Evolutionary conservation across 2,329 filamentous ascomycete genomes (phyloP).

Genomic region (Aspergillus sergii): DNA sequence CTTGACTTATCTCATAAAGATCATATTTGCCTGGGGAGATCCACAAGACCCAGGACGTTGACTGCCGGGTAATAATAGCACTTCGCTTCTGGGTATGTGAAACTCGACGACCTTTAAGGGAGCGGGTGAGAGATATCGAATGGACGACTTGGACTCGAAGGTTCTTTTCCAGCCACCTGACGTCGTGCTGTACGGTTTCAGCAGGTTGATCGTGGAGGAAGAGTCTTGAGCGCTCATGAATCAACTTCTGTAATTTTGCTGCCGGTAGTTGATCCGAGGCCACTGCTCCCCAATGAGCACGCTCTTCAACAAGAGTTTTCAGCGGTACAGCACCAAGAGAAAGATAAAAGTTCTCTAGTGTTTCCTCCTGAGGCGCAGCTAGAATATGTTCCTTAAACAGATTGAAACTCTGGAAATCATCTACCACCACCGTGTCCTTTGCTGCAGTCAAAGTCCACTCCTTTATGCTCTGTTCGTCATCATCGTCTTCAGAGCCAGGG

Average conservation of each 20-base stretch:
- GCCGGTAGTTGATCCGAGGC: conserved; percentile 70
- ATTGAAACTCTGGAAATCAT: conserved; percentile 87
- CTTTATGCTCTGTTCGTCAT: conserved; percentile 67
- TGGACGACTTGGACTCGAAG: conserved; percentile 76
- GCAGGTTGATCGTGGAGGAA: conserved; percentile 83
- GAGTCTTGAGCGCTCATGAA: conserved; percentile 83
- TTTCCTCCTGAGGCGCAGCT: conserved; percentile 87
- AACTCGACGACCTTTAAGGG: conserved; percentile 70
- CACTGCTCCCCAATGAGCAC: conserved; percentile 70
- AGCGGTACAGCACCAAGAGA: conserved; percentile 77
- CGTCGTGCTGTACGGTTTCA: conserved; percentile 81
- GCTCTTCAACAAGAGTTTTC: conserved; percentile 76
- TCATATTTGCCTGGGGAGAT: conserved; percentile 74
- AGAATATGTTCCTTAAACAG: conserved; percentile 84
- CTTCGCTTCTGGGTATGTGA: conserved; percentile 74
- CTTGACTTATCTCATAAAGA: conserved; percentile 89
- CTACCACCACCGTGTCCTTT: conserved; percentile 72
- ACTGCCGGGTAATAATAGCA: conserved; percentile 65
- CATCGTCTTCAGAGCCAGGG: conserved; percentile 48
- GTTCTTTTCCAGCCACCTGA: conserved; percentile 87
- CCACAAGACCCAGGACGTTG: conserved; percentile 68
- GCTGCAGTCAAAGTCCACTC: conserved; percentile 78
- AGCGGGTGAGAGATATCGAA: conserved; percentile 74
- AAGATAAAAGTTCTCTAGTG: conserved; percentile 80
- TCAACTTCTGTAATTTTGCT: conserved; percentile 71